phyloP scores from a whole-genome alignment of 805 yeast genomes.

The Hanseniaspora taiwanica region DNA sequence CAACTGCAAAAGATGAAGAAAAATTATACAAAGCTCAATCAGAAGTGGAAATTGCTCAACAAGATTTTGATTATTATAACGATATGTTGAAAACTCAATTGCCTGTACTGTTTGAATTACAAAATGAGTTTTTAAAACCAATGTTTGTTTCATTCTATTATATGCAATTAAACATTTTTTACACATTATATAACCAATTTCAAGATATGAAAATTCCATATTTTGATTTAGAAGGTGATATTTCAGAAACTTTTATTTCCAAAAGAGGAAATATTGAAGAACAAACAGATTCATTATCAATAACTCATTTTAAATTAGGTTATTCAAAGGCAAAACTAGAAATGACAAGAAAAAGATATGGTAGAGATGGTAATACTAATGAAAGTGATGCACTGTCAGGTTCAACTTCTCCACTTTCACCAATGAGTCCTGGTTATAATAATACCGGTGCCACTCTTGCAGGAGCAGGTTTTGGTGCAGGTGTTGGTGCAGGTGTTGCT shows the following conservation, averaged over 20 bases:
- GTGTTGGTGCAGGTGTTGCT: conserved; percentile 18
- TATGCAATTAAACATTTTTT: conserved; percentile 95
- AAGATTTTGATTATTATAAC: conserved; percentile 91
- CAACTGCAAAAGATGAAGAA: conserved; percentile 82
- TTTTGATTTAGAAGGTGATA: conserved; percentile 76
- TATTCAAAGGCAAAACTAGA: conserved; percentile 79
- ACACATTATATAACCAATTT: conserved; percentile 80
- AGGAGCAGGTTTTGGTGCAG: conserved; percentile 19
- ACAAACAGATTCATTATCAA: conserved; percentile 75
- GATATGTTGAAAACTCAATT: conserved; percentile 85
- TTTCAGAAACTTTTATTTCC: conserved; percentile 59
- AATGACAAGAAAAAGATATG: conserved; percentile 65
- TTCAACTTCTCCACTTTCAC: conserved; percentile 19
- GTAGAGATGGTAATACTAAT: conserved; percentile 29
- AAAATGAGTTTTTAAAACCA: conserved; percentile 86
- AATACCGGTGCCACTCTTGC: too few species aligned
- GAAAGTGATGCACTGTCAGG: conserved; percentile 15
- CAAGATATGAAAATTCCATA: conserved; percentile 96
- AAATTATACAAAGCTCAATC: conserved; percentile 79
- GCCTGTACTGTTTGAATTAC: conserved; percentile 76
- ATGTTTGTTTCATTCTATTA: conserved; percentile 86
- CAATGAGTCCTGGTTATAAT: conserved; percentile 9
- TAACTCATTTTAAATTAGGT: conserved; percentile 81
- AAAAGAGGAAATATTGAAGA: conserved; percentile 91
- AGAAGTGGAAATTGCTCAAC: conserved; percentile 79